Evolutionary conservation across 148 eudicot genomes (phyloP).

Genomic region (Dysphania ambrosioides): DNA sequence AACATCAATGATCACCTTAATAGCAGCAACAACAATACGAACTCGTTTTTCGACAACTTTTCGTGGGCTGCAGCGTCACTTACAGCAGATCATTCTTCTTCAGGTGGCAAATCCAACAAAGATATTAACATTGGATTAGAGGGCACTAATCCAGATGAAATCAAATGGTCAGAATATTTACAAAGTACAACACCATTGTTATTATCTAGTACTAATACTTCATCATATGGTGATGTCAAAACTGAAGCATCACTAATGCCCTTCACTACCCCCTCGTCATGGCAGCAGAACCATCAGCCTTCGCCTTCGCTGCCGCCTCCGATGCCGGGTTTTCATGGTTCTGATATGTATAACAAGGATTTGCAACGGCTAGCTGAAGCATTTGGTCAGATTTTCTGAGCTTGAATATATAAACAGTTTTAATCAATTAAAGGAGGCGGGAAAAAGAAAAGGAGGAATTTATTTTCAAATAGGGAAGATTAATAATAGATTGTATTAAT

Average conservation of each 20-base stretch:
- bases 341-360: constrained; percentile 50
- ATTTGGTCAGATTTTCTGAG: constrained; percentile 73
- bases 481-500: too few relatives aligned
- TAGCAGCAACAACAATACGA: constrained; percentile 16
- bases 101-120: not conserved
- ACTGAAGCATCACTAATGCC: constrained; percentile 34
- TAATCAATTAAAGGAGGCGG: not conserved
- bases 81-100: too few relatives aligned
- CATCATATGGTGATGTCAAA: constrained; percentile 42
- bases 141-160: constrained; percentile 44
- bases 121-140: constrained; percentile 22
- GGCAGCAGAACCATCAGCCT: constrained; percentile 45
- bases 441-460: not conserved
- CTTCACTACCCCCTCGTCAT: constrained; percentile 17
- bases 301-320: constrained; percentile 15
- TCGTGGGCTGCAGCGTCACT: constrained; percentile 45
- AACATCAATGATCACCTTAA: constrained; percentile 21
- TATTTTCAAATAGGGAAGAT: constrained; percentile 3
- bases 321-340: constrained; percentile 31
- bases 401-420: not conserved
- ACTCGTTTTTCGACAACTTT: constrained; percentile 39
- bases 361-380: constrained; percentile 63
- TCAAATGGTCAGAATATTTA: constrained; percentile 69
- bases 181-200: constrained; percentile 42
- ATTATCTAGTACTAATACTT: not conserved